A percentile compares a stretch with the other conserved stretches of the same genome.
phyloP scores from a whole-genome alignment of 352 stramenopile genomes.

The Phytophthora melonis region DNA sequence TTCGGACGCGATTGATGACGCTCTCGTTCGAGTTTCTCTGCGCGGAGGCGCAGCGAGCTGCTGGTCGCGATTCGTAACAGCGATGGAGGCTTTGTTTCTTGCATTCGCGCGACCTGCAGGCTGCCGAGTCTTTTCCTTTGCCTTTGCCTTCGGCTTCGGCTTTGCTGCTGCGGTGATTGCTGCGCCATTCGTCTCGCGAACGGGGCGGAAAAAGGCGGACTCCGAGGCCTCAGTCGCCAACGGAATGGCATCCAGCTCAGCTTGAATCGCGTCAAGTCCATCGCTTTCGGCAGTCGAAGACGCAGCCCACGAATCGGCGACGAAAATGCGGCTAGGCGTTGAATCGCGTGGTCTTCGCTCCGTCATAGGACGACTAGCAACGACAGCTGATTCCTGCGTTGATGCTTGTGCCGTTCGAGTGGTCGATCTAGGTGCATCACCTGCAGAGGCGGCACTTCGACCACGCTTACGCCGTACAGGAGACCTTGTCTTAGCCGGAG shows the following conservation, averaged over 20 bases:
- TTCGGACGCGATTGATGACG: constrained; percentile 31
- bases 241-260: constrained; percentile 38
- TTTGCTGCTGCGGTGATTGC: constrained; percentile 5
- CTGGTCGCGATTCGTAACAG: too few relatives aligned
- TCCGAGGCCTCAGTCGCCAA: neutral
- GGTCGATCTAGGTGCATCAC: constrained; percentile 15
- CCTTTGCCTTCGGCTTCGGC: constrained; percentile 12
- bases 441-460: constrained; percentile 4
- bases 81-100: too few relatives aligned
- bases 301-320: constrained; percentile 26
- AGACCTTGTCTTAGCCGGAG: neutral
- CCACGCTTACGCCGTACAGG: constrained; percentile 13
- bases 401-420: constrained; percentile 1
- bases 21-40: constrained; percentile 16
- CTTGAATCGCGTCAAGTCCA: constrained; percentile 41
- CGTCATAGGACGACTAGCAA: neutral
- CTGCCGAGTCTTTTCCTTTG: constrained; percentile 17
- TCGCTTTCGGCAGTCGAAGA: constrained; percentile 41
- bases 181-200: too few relatives aligned
- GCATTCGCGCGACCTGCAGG: neutral
- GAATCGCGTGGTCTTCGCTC: too few relatives aligned
- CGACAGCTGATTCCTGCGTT: constrained; percentile 1
- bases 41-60: neutral
- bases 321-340: neutral
- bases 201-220: too few relatives aligned